Conservation (phyloP, 2,329 filamentous ascomycete species). For the Teratosphaeria destructans region DNA sequence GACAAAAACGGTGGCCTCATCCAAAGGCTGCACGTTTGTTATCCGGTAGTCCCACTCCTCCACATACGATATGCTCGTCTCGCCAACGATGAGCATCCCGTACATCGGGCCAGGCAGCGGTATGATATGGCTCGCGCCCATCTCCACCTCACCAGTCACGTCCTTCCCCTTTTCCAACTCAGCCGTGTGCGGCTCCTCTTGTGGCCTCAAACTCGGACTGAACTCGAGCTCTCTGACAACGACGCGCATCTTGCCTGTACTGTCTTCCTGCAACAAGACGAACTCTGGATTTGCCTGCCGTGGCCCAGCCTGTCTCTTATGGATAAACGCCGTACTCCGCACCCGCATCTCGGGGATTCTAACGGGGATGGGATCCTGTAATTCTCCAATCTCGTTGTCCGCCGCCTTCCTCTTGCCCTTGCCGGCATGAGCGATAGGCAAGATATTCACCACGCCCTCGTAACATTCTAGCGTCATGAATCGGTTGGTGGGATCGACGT, state of each 20-base stretch:
- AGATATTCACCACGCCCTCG: constrained; percentile 55
- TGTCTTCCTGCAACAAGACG: constrained; percentile 56
- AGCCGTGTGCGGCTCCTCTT: constrained; percentile 38
- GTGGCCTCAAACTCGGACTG: constrained; percentile 31
- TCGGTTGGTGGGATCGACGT: constrained; percentile 68
- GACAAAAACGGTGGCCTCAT: constrained; percentile 76
- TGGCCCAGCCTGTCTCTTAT: constrained; percentile 35
- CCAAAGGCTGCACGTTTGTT: constrained; percentile 53
- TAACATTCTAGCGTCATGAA: constrained; percentile 59
- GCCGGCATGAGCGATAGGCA: constrained; percentile 48
- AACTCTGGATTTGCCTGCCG: constrained; percentile 46
- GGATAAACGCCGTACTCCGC: constrained; percentile 54
- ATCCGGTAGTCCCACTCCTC: constrained; percentile 61
- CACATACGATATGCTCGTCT: constrained; percentile 72
- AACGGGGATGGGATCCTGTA: constrained; percentile 52
- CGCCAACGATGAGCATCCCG: constrained; percentile 38
- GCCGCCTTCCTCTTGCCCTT: constrained; percentile 36
- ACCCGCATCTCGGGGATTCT: constrained; percentile 59
- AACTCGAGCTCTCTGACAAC: constrained; percentile 47
- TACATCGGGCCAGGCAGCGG: constrained; percentile 48
- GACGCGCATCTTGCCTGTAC: constrained; percentile 41
- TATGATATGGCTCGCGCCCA: constrained; percentile 52
- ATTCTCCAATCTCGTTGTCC: constrained; percentile 42
- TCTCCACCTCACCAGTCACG: constrained; percentile 44
- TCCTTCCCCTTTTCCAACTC: constrained; percentile 40